A percentile compares a stretch with the other conserved stretches of the same genome.
These are phyloP conservation scores for Prunus kanzakura DNA, from an alignment of 306 rosid genomes.

Conservation along the genomic window DNA sequence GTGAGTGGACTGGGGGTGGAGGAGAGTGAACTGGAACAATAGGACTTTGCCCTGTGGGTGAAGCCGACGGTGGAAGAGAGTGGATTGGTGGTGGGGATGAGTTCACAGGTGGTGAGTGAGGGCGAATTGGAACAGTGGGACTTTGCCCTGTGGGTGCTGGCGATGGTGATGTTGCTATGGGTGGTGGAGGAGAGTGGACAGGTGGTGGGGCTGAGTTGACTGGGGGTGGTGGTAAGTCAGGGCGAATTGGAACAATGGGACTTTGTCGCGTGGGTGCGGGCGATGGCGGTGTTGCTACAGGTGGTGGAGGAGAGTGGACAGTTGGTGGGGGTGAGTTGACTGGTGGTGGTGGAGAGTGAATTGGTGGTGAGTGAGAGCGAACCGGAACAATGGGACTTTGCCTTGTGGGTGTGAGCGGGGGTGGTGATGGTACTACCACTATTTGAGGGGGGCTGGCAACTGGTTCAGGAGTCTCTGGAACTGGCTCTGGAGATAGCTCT, in stretches of 20 bases:
- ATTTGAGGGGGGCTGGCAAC: background rate
- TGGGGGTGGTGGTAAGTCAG: conserved; percentile 1
- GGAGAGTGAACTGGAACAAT: background rate
- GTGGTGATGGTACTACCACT: too few species aligned
- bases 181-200: background rate
- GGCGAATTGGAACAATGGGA: too few species aligned
- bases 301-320: too few species aligned
- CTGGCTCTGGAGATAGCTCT: background rate
- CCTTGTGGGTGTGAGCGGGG: too few species aligned
- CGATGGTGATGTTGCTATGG: background rate
- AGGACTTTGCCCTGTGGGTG: background rate
- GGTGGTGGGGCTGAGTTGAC: background rate
- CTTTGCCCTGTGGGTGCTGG: too few species aligned
- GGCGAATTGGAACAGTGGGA: too few species aligned
- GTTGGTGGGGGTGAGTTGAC: background rate
- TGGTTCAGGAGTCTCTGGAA: background rate
- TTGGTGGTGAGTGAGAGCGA: background rate
- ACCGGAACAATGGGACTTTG: background rate
- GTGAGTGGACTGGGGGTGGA: background rate
- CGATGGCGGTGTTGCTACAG: too few species aligned
- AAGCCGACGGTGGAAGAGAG: too few species aligned
- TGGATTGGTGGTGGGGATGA: too few species aligned
- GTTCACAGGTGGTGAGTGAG: too few species aligned
- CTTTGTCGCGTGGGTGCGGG: too few species aligned
- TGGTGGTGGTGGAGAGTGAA: conserved; percentile 12